phyloP scores from a whole-genome alignment of 768 basidiomycete genomes.

The Tricholoma sp. region DNA sequence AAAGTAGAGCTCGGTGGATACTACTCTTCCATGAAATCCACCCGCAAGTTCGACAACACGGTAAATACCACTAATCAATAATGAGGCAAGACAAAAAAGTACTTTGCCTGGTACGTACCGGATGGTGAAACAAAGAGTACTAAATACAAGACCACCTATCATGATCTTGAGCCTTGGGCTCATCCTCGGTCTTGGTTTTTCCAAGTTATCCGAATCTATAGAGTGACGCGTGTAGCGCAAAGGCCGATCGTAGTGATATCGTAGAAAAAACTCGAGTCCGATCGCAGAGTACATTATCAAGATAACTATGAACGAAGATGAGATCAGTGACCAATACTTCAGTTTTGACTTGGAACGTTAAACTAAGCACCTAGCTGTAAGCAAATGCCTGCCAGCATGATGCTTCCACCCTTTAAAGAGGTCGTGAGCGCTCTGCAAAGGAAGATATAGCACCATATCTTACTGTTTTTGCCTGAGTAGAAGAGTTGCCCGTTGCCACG shows the following conservation, averaged over 20 bases:
- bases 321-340: background rate
- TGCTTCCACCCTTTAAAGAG: slow-evolving; percentile 19
- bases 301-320: slow-evolving; percentile 24
- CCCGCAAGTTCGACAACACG: slow-evolving; percentile 46
- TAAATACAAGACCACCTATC: slow-evolving; percentile 31
- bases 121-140: slow-evolving; percentile 39
- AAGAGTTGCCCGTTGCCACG: slow-evolving; percentile 26
- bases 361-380: slow-evolving; percentile 44
- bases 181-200: slow-evolving; percentile 6
- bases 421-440: background rate
- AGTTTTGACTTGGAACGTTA: background rate
- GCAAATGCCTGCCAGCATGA: slow-evolving; percentile 59
- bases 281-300: slow-evolving; percentile 37
- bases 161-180: slow-evolving; percentile 23
- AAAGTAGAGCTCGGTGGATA: slow-evolving; percentile 43
- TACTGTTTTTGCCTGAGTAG: slow-evolving; percentile 12
- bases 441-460: background rate
- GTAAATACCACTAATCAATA: slow-evolving; percentile 39
- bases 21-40: slow-evolving; percentile 48
- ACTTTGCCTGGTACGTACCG: slow-evolving; percentile 23
- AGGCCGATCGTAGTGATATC: slow-evolving; percentile 33
- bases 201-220: background rate
- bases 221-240: slow-evolving; percentile 10
- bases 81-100: background rate
- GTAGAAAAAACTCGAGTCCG: slow-evolving; percentile 41